phyloP scores from a whole-genome alignment of 768 basidiomycete species.

The Suillus subaureus region DNA sequence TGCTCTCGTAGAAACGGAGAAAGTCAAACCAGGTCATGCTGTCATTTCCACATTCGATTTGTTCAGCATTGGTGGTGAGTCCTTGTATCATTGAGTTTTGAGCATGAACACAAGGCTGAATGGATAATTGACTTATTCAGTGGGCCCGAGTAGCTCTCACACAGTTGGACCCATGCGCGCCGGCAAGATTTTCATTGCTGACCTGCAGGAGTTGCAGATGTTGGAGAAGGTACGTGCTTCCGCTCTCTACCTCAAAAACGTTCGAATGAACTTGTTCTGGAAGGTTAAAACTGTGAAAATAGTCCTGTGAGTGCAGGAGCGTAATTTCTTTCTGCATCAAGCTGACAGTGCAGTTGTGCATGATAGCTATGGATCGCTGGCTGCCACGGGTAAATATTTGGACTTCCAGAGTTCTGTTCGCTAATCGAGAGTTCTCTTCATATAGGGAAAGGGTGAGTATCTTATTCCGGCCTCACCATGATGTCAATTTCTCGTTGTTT shows the following conservation, averaged over 20 bases:
- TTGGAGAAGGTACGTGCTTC: conserved; percentile 59
- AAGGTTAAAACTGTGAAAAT: conserved; percentile 84
- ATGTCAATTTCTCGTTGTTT: conserved; percentile 5
- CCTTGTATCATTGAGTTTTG: not conserved
- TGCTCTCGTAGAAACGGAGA: conserved; percentile 12
- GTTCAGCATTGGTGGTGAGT: conserved; percentile 85
- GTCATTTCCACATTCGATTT: conserved; percentile 94
- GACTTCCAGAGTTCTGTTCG: conserved; percentile 6
- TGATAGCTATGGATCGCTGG: conserved; percentile 83
- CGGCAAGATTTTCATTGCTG: conserved; percentile 82
- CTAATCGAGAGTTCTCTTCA: conserved; percentile 13
- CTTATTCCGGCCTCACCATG: conserved; percentile 10
- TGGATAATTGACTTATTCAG: conserved; percentile 37
- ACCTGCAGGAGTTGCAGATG: conserved; percentile 66
- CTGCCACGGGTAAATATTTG: conserved; percentile 73
- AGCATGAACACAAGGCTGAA: not conserved
- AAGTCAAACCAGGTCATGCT: conserved; percentile 67
- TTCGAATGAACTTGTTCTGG: conserved; percentile 8
- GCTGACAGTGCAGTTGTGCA: conserved; percentile 8
- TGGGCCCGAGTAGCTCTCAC: conserved; percentile 64
- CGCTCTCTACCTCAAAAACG: conserved; percentile 5
- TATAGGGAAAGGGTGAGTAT: conserved; percentile 73
- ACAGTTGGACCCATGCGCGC: conserved; percentile 90
- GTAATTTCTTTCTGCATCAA: conserved; percentile 11
- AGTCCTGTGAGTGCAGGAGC: conserved; percentile 56